Conservation (phyloP, 371 early-diverging fungal species). For the Mucor racemosus region DNA sequence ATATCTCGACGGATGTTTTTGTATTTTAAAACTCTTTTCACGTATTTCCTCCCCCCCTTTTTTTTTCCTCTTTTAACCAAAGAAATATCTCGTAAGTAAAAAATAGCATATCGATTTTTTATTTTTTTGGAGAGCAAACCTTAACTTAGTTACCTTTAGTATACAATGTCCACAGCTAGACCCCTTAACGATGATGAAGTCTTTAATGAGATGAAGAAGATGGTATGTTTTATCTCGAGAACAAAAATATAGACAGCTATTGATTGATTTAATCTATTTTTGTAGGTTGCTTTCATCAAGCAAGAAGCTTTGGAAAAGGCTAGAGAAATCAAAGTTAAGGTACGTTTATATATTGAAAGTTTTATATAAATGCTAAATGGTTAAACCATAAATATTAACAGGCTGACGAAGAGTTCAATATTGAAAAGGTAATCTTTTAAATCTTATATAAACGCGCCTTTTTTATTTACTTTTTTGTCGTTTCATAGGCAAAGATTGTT, state of each 20-base stretch:
- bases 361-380: too few relatives aligned
- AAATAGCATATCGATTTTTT: neutral
- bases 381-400: constrained; percentile 16
- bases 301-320: constrained; percentile 98
- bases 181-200: constrained; percentile 95
- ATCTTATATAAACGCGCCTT: constrained; percentile 12
- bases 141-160: neutral
- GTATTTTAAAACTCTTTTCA: constrained; percentile 7
- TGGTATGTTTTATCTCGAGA: constrained; percentile 54
- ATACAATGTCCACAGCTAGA: constrained; percentile 49
- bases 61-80: neutral
- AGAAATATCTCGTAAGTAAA: constrained; percentile 1
- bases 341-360: constrained; percentile 22
- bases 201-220: constrained; percentile 84
- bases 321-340: constrained; percentile 97
- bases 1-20: constrained; percentile 3
- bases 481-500: constrained; percentile 82
- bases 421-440: constrained; percentile 83
- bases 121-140: neutral
- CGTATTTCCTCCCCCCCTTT: neutral
- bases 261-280: neutral
- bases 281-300: constrained; percentile 91
- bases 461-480: neutral
- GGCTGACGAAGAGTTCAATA: constrained; percentile 99
- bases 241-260: neutral